Base-by-base conservation (phyloP, 1,284 basidiomycete genomes). In the Cutaneotrichosporon mucoides region DNA sequence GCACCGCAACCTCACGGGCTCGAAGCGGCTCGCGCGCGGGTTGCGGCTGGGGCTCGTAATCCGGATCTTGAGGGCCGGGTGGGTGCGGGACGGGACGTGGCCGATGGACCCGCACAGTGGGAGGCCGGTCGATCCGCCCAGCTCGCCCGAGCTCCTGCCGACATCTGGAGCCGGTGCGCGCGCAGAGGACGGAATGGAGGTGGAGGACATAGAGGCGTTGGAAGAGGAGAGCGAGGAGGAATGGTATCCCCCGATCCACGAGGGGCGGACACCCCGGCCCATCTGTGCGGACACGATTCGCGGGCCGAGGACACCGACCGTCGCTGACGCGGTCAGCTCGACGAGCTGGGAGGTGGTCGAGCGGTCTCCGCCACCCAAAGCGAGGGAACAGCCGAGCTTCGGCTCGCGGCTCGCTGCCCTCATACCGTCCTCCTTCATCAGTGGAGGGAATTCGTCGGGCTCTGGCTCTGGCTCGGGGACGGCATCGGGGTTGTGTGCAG, bases 31-130 rank as follows among this genome's bases (percentile, higher is more conserved):
- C 35, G 64, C 68, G 4, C 67, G 63, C 40, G 67, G 71, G 5
- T 48, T 77, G 56, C 62, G 68, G 53, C 61, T 79, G 42, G 70
- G 73, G 8, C 50, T 76, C 34, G 72, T 76, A 1, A 73, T 78
- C 61, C 73, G 73, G 45, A 69, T 76, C 40, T 65, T 77, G 7
- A 65, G 65, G 44, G 69, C 72, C 6, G 68, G 72, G 8, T 79
- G 77, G 77, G 66, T 76, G 9, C 57, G 66, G 53, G 76, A 79
- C 54, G 77, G 77, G 12, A 73, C 74, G 4, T 79, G 77, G 77
- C 76, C 78, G 2, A 57, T 64, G 8, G 73, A 75, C 52, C 66
- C 71, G 2, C 35, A 37, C 8, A 69, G 69, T 2, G 37, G 52
- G 11, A 60, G 61, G n/a, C 54, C 65, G 16, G 63, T 68, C 11